Percentiles rank a stretch among this genome's conserved stretches.
These are phyloP conservation scores for Aspergillus haitiensis DNA, from an alignment of 495 filamentous ascomycete genomes.

Conservation along the genomic window DNA sequence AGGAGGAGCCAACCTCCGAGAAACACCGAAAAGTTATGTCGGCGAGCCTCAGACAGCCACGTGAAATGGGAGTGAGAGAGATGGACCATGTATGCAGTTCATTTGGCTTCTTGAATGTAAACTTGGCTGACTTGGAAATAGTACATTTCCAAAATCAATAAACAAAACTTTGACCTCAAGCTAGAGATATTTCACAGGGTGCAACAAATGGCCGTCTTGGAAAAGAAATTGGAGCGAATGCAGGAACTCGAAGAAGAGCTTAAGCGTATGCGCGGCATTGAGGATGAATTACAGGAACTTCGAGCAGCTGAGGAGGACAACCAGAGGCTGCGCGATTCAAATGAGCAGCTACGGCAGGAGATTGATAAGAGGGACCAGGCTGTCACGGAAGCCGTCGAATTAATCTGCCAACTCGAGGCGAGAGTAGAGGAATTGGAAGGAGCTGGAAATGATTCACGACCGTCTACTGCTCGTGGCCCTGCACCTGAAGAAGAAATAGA, in stretches of 20 bases:
- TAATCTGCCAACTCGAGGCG: slow-evolving; percentile 75
- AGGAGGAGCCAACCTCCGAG: slow-evolving; percentile 40
- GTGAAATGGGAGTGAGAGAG: slow-evolving; percentile 53
- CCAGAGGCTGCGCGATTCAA: slow-evolving; percentile 49
- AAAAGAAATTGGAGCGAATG: slow-evolving; percentile 68
- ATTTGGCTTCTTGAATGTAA: neutral
- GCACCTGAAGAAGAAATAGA: slow-evolving; percentile 27
- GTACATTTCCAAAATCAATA: slow-evolving; percentile 66
- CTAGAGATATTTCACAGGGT: slow-evolving; percentile 74
- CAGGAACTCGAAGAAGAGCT: slow-evolving; percentile 67
- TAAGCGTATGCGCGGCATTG: slow-evolving; percentile 62
- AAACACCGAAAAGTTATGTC: slow-evolving; percentile 35
- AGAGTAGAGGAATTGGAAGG: slow-evolving; percentile 57
- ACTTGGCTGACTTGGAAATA: slow-evolving; percentile 21
- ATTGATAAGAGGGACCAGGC: slow-evolving; percentile 76
- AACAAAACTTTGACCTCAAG: slow-evolving; percentile 90
- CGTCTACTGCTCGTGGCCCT: slow-evolving; percentile 29
- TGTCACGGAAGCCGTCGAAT: slow-evolving; percentile 74
- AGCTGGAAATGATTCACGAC: slow-evolving; percentile 24
- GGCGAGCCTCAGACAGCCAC: slow-evolving; percentile 34
- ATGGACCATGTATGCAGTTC: slow-evolving; percentile 46
- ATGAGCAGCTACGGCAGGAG: slow-evolving; percentile 67
- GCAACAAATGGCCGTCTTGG: slow-evolving; percentile 62
- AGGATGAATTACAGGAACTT: slow-evolving; percentile 62
- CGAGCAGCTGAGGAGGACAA: slow-evolving; percentile 55